Base-by-base conservation (phyloP, 108 stramenopile genomes). In the Skeletonema potamos region DNA sequence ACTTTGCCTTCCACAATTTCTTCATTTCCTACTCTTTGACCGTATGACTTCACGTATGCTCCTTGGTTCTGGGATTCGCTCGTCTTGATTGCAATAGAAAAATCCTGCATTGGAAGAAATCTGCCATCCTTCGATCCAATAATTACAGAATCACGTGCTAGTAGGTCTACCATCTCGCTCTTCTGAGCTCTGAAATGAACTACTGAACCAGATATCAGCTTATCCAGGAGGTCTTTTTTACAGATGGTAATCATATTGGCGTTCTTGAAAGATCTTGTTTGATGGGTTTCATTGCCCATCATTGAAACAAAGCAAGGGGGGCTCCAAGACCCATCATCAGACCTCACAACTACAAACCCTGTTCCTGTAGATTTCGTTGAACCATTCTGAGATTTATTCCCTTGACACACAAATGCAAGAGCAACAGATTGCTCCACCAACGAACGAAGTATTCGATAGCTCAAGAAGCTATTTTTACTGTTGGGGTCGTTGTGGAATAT, bases 371-470 rank as follows among this genome's bases (percentile, higher is more conserved):
- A 2, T 51, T 24, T 51, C 37, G 29, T 26, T 28, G 64, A 36
- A 6, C 41, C 58, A 11, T 51, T 59, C 43, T 70, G 55, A 15
- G 54, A 27, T 18, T 27, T 59, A 37, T 33, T 36, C 41, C n/a
- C 43, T 11, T 67, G 78, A 58, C 61, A 67, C 0, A 73, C 12
- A 57, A 81, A 81, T 17, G 74, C 36, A 37, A 81, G 75, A 6
- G 74, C 79, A 36, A 81, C 56, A 22, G 79, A 75, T 26, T 81
- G 79, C 26, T 81, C 79, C 46, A 81, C 33, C 29, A 78, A 58
- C 18, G 70, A 78, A 17, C 66, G 71, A 32, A 78, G 58, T 7
- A 54, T 55, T 51, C 70, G 58, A 68, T 72, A 61, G 58, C 77
- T 72, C 60, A 78, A 36, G 51, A 72, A 72, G 1, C 36, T 51